These are phyloP conservation scores for Beta vulgaris DNA, from an alignment of 148 eudicot species.

Conservation along the genomic window DNA sequence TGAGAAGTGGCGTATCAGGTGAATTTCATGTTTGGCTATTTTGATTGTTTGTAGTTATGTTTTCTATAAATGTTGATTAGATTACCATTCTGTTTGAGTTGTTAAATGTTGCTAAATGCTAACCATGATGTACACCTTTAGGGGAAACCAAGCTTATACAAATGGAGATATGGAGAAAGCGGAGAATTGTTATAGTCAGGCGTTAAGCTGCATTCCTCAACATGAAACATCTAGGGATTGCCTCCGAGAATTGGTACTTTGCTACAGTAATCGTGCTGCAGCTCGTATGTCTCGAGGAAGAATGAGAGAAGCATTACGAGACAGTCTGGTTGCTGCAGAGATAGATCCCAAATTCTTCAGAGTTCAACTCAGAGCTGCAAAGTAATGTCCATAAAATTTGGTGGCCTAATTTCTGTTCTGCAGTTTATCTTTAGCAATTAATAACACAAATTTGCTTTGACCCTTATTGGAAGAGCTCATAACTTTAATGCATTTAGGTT, in stretches of 20 bases:
- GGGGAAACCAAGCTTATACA: slow-evolving; percentile 98
- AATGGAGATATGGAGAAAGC: slow-evolving; percentile 74
- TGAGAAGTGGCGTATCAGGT: slow-evolving; percentile 97
- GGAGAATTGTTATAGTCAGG: slow-evolving; percentile 82
- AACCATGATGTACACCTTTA: slow-evolving; percentile 22
- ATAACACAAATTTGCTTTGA: not conserved
- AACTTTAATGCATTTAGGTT: too few species aligned
- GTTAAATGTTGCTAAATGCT: slow-evolving; percentile 17
- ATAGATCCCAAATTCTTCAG: slow-evolving; percentile 75
- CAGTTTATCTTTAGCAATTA: not conserved
- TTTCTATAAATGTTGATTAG: not conserved
- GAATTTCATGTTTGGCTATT: slow-evolving; percentile 20
- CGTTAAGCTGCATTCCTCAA: slow-evolving; percentile 68
- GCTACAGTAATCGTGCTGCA: slow-evolving; percentile 98
- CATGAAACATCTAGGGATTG: slow-evolving; percentile 68
- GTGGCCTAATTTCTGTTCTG: not conserved
- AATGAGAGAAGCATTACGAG: slow-evolving; percentile 80
- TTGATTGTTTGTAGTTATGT: slow-evolving; percentile 4
- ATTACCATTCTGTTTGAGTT: slow-evolving; percentile 14
- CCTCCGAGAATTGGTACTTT: slow-evolving; percentile 76
- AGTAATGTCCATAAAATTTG: slow-evolving; percentile 45
- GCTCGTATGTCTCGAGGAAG: slow-evolving; percentile 77
- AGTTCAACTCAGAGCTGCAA: slow-evolving; percentile 93
- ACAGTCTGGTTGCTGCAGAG: slow-evolving; percentile 70
- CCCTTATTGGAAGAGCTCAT: slow-evolving; percentile 6